phyloP scores from a whole-genome alignment of 1,139 yeast species.

The Candida buenavistaensis region DNA sequence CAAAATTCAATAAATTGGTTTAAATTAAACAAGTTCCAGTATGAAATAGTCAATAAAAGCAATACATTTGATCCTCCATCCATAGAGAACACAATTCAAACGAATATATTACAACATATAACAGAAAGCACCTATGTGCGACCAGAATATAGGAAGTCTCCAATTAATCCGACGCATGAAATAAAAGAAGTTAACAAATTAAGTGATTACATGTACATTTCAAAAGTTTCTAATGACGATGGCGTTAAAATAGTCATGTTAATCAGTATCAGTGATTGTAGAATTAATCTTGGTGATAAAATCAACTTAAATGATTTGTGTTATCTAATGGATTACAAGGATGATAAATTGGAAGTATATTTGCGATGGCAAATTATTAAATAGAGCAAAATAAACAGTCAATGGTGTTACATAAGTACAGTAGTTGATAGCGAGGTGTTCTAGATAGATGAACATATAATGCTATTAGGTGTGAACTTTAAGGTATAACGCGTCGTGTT shows the following conservation, averaged over 20 bases:
- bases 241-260: constrained; percentile 8
- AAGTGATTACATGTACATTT: constrained; percentile 10
- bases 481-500: too few relatives aligned
- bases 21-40: constrained; percentile 8
- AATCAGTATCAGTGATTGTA: constrained; percentile 5
- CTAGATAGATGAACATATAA: too few relatives aligned
- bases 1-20: constrained; percentile 9
- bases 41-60: constrained; percentile 3
- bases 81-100: background rate
- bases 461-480: too few relatives aligned
- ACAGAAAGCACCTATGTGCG: background rate
- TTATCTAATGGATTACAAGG: constrained; percentile 5
- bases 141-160: constrained; percentile 5
- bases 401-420: background rate
- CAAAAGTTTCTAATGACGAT: constrained; percentile 4
- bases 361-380: constrained; percentile 13
- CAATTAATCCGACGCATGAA: constrained; percentile 12
- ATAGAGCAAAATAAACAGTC: background rate
- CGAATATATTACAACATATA: constrained; percentile 2
- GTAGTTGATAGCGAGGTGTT: too few relatives aligned
- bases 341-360: constrained; percentile 9
- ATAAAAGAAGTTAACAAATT: constrained; percentile 5
- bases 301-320: constrained; percentile 8
- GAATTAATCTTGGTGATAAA: constrained; percentile 7
- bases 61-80: background rate